Percentiles rank a stretch among this genome's conserved stretches.
These are phyloP conservation scores for Baudoinia panamericana DNA, from an alignment of 495 filamentous ascomycete genomes.

Conservation along the genomic window DNA sequence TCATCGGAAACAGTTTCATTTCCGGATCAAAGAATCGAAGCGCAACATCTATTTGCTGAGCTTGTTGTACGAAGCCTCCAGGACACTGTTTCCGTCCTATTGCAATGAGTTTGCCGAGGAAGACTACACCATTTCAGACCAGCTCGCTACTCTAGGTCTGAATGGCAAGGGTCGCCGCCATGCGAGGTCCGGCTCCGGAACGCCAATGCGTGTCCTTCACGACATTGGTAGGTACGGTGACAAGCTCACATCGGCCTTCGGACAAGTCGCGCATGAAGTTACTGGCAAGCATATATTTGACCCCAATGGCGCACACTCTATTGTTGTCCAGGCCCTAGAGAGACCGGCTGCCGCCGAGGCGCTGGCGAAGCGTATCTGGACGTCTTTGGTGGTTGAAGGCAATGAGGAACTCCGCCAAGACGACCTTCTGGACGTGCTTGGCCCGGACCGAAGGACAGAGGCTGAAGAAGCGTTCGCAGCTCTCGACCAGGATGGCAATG, in stretches of 20 bases:
- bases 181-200: slow-evolving; percentile 44
- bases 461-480: slow-evolving; percentile 71
- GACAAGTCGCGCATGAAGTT: slow-evolving; percentile 87
- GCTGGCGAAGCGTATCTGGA: slow-evolving; percentile 84
- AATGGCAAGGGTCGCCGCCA: slow-evolving; percentile 36
- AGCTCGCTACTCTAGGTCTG: slow-evolving; percentile 37
- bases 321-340: slow-evolving; percentile 79
- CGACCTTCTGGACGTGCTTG: slow-evolving; percentile 80
- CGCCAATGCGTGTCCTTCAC: slow-evolving; percentile 63
- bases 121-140: slow-evolving; percentile 78
- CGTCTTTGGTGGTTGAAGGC: slow-evolving; percentile 92
- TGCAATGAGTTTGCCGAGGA: slow-evolving; percentile 83
- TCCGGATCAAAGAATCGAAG: slow-evolving; percentile 79
- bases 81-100: slow-evolving; percentile 77
- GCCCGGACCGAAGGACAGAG: slow-evolving; percentile 50
- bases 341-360: slow-evolving; percentile 72
- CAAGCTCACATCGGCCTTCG: slow-evolving; percentile 81
- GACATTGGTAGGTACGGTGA: slow-evolving; percentile 74
- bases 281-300: slow-evolving; percentile 93
- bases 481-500: slow-evolving; percentile 79
- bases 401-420: slow-evolving; percentile 64
- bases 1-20: slow-evolving; percentile 83
- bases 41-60: slow-evolving; percentile 65
- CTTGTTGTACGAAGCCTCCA: slow-evolving; percentile 77
- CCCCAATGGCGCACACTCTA: slow-evolving; percentile 71